Evolutionary conservation across 176 grass and related monocot genomes (phyloP), one percentile per base, ranked within the genome.

Genomic region (Lolium multiflorum): DNA sequence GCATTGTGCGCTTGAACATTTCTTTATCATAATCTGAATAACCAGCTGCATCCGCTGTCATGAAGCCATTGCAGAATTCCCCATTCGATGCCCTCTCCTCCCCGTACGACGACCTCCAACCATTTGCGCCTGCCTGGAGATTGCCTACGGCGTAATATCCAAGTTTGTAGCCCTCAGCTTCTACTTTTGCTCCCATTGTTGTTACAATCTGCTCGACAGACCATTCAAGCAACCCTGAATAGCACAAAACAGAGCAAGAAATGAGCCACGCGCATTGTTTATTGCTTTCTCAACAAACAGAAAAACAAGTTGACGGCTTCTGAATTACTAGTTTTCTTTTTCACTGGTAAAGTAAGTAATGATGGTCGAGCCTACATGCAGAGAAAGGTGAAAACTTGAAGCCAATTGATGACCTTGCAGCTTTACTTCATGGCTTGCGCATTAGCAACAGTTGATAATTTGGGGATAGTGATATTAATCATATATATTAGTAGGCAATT

Each of bases 1-100:
- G 90, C 87, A 99, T 96, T 62, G 85, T 89, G 69, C 74, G 82
- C 79, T 91, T 94, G 62, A 99, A 80, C 87, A 88, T 91, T 90
- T 96, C 90, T 82, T 94, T 96, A 72, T 96, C 90, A 50, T 83
- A 88, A n/a, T 89, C 89, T 16, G 80, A 85, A 79, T 84, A 89
- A 73, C 83, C 80, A 85, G 83, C 70, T 9, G 82, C 15, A 24
- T 58, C 43, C 31, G 74, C 83, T 82, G 78, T 11, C 55, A 80
- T 71, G 88, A 92, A 87, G 41, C 89, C 89, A 69, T 79, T 82
- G 69, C 14, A 87, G 16, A 87, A 49, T 22, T 87, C 88, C 1
- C 72, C 86, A 63, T 58, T 92, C 25, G 87, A 62, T 35, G 72
- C 64, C 55, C 75, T 92, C 67, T 94, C 92, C n/a, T 92, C 91